These are phyloP conservation scores for Neolentinus lepideus DNA, from an alignment of 1,284 basidiomycete genomes.

Conservation along the genomic window DNA sequence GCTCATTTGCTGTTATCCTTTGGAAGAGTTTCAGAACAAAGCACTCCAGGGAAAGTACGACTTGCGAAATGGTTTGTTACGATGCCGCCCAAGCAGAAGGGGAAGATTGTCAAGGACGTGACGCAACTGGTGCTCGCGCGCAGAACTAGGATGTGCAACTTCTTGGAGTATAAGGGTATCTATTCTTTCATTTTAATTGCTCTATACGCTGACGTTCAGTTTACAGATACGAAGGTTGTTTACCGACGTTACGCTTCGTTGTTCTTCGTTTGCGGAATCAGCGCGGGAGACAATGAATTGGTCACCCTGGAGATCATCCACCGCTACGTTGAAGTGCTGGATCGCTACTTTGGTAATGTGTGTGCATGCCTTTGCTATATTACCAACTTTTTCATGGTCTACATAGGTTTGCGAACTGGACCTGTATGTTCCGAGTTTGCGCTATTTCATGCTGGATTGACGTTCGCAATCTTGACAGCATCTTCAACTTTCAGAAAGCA, in stretches of 20 bases:
- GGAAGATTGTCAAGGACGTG: constrained; percentile 99
- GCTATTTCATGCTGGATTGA: background rate
- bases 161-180: constrained; percentile 97
- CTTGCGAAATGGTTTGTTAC: constrained; percentile 99
- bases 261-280: constrained; percentile 96
- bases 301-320: constrained; percentile 96
- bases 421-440: constrained; percentile 45
- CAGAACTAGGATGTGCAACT: constrained; percentile 98
- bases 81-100: constrained; percentile 88
- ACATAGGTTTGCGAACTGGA: constrained; percentile 90
- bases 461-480: constrained; percentile 37
- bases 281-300: constrained; percentile 85
- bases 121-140: constrained; percentile 96
- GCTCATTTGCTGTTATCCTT: constrained; percentile 15
- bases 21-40: background rate
- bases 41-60: constrained; percentile 82
- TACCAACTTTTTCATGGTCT: too few relatives aligned
- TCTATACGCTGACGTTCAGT: constrained; percentile 1
- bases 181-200: too few relatives aligned
- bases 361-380: constrained; percentile 28
- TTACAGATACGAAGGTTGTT: constrained; percentile 87
- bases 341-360: constrained; percentile 98
- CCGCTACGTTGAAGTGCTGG: constrained; percentile 97
- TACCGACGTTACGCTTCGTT: constrained; percentile 97
- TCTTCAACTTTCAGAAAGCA: constrained; percentile 98